Evolutionary conservation across 768 basidiomycete genomes (phyloP), one percentile per base, ranked within the genome.

Genomic region (Suillus variegatus): DNA sequence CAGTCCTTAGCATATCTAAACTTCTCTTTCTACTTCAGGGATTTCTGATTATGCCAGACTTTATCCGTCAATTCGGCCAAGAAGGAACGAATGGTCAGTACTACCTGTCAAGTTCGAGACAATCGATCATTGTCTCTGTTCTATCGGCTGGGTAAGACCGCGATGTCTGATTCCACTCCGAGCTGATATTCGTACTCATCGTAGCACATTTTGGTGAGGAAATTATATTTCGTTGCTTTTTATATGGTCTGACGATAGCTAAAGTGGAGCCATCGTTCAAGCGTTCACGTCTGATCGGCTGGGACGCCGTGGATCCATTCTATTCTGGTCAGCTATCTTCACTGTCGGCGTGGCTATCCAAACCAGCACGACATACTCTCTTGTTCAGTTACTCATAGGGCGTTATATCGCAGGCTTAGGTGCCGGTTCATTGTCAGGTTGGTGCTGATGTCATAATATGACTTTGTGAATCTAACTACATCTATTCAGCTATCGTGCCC

Each of bases 11-110:
- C n/a, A 18, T 63, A 44, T 64, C 46, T n/a, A 61, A 66, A 22
- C n/a, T 63, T 14, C n/a, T n/a, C n/a, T 18, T 20, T n/a, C 22
- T 16, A 40, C 32, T 40, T 2, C 70, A 89, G 86, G 91, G 91
- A 81, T 91, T 89, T 70, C 76, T 93, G 40, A 91, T 92, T 65
- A 92, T 92, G 89, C 85, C 85, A 9, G 90, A 92, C 73, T 93
- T 93, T 74, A 82, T 90, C 69, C 68, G 78, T 61, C 85, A 89
- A 14, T 92, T 93, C 71, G 91, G 90, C 40, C 78, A 86, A 70
- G 61, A 81, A 4, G 82, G 76, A 57, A 70, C 74, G 2, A 71
- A 85, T 66, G 89, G 89, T 4, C 68, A 76, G 41, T 77, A 77
- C 60, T 78, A 84, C 65, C 77, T 94, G 14, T 85, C 87, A 3